phyloP scores from a whole-genome alignment of 305 asterid genomes.

The Fraxinus xanthoxyloides region DNA sequence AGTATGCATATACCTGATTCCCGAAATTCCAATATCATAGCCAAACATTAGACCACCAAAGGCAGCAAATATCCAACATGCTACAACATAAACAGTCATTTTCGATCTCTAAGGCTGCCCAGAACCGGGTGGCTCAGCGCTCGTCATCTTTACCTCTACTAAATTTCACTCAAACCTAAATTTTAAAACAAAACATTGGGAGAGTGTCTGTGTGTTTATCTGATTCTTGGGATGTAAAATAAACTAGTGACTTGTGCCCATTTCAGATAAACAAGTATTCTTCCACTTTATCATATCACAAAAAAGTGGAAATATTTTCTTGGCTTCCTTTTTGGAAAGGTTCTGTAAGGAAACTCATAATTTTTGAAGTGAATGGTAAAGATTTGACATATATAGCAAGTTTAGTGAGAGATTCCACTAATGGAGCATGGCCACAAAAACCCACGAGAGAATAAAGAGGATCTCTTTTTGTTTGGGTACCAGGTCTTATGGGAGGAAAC shows the following conservation, averaged over 20 bases:
- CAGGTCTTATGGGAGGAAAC: background rate
- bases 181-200: background rate
- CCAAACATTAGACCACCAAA: background rate
- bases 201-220: background rate
- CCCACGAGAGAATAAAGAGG: background rate
- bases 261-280: background rate
- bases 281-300: background rate
- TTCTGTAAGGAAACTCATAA: background rate
- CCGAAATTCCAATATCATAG: background rate
- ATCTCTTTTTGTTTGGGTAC: background rate
- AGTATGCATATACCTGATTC: background rate
- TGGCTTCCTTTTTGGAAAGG: background rate
- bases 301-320: background rate
- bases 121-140: background rate
- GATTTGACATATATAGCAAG: background rate
- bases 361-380: background rate
- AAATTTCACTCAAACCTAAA: background rate
- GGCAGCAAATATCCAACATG: slow-evolving; percentile 9
- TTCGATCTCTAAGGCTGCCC: background rate
- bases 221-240: background rate
- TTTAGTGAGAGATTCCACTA: background rate
- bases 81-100: background rate
- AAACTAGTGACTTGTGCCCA: background rate
- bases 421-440: background rate
- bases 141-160: slow-evolving; percentile 14